phyloP scores from a whole-genome alignment of 768 basidiomycete species.

The Rhodotorula kratochvilovae region DNA sequence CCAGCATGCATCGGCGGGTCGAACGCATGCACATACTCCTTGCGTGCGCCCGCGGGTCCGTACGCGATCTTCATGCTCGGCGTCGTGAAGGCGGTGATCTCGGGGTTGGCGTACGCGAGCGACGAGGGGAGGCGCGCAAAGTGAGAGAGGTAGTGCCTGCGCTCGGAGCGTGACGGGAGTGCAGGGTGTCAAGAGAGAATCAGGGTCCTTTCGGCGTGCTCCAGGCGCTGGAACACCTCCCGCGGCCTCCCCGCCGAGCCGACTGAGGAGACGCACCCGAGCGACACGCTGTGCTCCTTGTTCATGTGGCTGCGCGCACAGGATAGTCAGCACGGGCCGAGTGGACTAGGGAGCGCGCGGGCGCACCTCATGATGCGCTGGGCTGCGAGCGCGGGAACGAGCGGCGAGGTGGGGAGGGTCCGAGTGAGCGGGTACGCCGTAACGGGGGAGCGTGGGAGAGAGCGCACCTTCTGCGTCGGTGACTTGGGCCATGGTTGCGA shows the following conservation, averaged over 20 bases:
- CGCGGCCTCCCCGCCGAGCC: too few relatives aligned
- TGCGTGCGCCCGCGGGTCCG: not conserved
- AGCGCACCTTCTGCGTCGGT: slow-evolving; percentile 6
- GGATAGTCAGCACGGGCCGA: not conserved
- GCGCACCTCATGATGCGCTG: slow-evolving; percentile 5
- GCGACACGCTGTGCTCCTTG: slow-evolving; percentile 11
- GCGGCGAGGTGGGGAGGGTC: not conserved
- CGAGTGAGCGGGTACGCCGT: not conserved
- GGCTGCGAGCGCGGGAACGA: not conserved
- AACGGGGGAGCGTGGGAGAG: not conserved
- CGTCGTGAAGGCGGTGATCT: slow-evolving; percentile 2
- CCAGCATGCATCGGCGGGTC: slow-evolving; percentile 22
- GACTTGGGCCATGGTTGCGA: not conserved
- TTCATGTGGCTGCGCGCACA: slow-evolving; percentile 8
- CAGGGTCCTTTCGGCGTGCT: not conserved
- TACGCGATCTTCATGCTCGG: slow-evolving; percentile 8
- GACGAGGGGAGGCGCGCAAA: not conserved
- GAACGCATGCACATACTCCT: not conserved
- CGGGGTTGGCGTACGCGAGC: slow-evolving; percentile 1
- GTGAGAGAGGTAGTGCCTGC: slow-evolving; percentile 4
- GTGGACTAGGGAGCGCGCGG: not conserved
- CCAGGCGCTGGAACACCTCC: too few relatives aligned
- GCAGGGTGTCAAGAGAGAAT: not conserved
- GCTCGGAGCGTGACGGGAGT: too few relatives aligned
- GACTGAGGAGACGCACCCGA: slow-evolving; percentile 4